Evolutionary conservation across 805 yeast species (phyloP).

Genomic region (Wickerhamomyces xylosicus): DNA sequence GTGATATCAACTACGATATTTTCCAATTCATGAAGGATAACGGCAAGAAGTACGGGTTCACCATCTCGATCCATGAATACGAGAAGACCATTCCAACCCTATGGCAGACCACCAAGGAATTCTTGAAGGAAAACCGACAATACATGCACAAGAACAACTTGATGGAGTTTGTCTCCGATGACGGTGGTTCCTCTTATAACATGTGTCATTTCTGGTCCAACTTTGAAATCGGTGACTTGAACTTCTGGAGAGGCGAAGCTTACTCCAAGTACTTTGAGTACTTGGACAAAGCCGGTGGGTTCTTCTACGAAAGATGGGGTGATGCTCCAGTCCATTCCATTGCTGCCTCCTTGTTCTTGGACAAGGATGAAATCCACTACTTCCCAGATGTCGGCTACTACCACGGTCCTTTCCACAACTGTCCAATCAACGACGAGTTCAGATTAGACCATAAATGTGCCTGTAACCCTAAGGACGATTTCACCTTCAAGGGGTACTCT

Average conservation of each 20-base stretch:
- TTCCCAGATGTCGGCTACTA: constrained; percentile 70
- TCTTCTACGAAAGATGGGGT: constrained; percentile 87
- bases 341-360: constrained; percentile 55
- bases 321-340: constrained; percentile 85
- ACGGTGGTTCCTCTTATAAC: constrained; percentile 59
- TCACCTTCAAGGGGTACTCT: constrained; percentile 73
- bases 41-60: constrained; percentile 57
- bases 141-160: constrained; percentile 37
- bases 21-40: constrained; percentile 50
- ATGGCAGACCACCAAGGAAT: constrained; percentile 46
- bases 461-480: constrained; percentile 64
- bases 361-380: constrained; percentile 51
- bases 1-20: constrained; percentile 59
- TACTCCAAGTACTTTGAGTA: constrained; percentile 52
- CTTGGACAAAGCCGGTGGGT: constrained; percentile 66
- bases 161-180: constrained; percentile 54
- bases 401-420: constrained; percentile 72
- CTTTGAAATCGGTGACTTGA: constrained; percentile 65
- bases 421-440: constrained; percentile 58
- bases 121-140: constrained; percentile 34
- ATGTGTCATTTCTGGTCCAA: constrained; percentile 80
- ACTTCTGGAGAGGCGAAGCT: constrained; percentile 54
- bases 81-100: constrained; percentile 50
- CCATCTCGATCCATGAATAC: constrained; percentile 59
- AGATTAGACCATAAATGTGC: constrained; percentile 59